Percentiles rank a stretch among this genome's conserved stretches.
Evolutionary conservation across 2,329 filamentous ascomycete genomes (phyloP).

Genomic region (Botrytis squamosa): DNA sequence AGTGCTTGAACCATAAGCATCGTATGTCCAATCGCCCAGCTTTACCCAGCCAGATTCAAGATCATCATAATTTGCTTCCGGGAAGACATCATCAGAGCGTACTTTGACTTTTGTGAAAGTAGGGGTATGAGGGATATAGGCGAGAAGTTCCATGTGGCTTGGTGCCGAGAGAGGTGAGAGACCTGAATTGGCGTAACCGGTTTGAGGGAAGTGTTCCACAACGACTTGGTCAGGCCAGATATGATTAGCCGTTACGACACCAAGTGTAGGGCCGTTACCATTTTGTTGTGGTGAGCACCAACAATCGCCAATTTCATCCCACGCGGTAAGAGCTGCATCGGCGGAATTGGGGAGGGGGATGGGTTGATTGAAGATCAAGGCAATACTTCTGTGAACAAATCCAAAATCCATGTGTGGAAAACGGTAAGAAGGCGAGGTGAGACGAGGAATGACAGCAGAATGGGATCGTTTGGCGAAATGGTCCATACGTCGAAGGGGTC

Average conservation of each 20-base stretch:
- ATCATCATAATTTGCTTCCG: constrained; percentile 37
- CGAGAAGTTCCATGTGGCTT: constrained; percentile 68
- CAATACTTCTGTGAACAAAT: not conserved
- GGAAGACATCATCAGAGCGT: constrained; percentile 40
- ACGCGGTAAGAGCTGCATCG: constrained; percentile 60
- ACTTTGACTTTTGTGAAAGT: constrained; percentile 41
- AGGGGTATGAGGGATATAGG: constrained; percentile 50
- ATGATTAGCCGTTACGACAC: constrained; percentile 56
- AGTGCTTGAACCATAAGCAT: constrained; percentile 43
- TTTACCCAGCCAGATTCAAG: constrained; percentile 51
- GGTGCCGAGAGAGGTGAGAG: constrained; percentile 63
- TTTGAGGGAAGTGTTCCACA: constrained; percentile 67
- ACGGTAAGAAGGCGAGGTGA: constrained; percentile 44
- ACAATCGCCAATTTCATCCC: constrained; percentile 81
- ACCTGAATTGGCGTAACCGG: constrained; percentile 47
- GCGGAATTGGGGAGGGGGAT: constrained; percentile 42
- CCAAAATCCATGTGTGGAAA: constrained; percentile 29
- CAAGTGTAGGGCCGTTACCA: constrained; percentile 59
- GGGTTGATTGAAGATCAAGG: constrained; percentile 30
- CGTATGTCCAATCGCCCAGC: constrained; percentile 56
- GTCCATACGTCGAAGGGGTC: constrained; percentile 56
- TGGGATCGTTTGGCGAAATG: constrained; percentile 59
- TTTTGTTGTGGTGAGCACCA: constrained; percentile 67
- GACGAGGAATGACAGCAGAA: constrained; percentile 41
- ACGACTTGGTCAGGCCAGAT: constrained; percentile 69